Conservation (phyloP, 768 basidiomycete genomes). For the Myochromella boudieri region DNA sequence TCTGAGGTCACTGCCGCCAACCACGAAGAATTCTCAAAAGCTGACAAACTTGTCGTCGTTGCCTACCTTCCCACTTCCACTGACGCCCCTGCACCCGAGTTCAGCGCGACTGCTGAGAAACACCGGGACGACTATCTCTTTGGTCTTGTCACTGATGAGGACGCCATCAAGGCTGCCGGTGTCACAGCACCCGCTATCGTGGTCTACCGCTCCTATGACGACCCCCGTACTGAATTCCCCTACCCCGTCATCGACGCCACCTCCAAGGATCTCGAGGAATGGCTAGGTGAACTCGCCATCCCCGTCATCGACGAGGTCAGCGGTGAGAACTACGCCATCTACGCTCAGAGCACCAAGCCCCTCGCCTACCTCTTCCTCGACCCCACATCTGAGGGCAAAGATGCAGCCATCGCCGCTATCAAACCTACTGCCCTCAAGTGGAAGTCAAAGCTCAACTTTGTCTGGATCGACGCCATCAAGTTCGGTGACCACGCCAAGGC, state of each 20-base stretch:
- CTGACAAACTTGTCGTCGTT: slow-evolving; percentile 89
- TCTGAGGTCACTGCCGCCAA: slow-evolving; percentile 75
- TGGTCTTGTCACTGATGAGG: slow-evolving; percentile 76
- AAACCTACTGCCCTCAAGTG: slow-evolving; percentile 76
- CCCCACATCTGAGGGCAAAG: slow-evolving; percentile 63
- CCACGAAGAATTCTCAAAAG: slow-evolving; percentile 80
- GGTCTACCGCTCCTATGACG: slow-evolving; percentile 91
- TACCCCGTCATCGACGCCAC: slow-evolving; percentile 58
- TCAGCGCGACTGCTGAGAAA: slow-evolving; percentile 77
- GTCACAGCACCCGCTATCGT: slow-evolving; percentile 84
- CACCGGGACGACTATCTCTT: slow-evolving; percentile 95
- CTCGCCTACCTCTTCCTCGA: slow-evolving; percentile 96
- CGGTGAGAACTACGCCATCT: slow-evolving; percentile 88
- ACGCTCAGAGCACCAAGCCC: slow-evolving; percentile 81
- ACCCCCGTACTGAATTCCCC: slow-evolving; percentile 69
- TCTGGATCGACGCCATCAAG: slow-evolving; percentile 95
- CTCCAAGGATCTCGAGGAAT: slow-evolving; percentile 64
- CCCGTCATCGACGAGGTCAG: slow-evolving; percentile 91
- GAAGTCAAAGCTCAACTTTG: slow-evolving; percentile 92
- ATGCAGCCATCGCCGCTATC: slow-evolving; percentile 64
- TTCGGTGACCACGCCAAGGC: slow-evolving; percentile 96
- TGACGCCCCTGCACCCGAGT: slow-evolving; percentile 69
- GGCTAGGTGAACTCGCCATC: slow-evolving; percentile 81
- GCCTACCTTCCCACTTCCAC: slow-evolving; percentile 79
- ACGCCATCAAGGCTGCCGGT: slow-evolving; percentile 64